Conservation (phyloP, 2,329 filamentous ascomycete species). For the Pleurostoma richardsiae region DNA sequence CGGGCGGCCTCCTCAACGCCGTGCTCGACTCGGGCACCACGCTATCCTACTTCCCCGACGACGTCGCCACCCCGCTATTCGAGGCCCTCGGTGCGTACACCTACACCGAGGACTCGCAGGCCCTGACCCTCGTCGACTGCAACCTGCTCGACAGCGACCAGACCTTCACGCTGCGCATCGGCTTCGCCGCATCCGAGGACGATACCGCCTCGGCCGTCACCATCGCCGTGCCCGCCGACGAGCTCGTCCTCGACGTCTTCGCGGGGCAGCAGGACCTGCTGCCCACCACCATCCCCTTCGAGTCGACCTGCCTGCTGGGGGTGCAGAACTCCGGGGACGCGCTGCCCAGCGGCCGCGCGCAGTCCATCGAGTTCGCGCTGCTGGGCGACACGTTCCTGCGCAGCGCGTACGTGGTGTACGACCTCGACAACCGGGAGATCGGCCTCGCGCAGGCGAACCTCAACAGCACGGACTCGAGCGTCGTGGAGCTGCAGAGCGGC, state of each 20-base stretch:
- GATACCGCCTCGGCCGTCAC: constrained; percentile 19
- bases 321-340: constrained; percentile 33
- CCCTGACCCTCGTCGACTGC: constrained; percentile 35
- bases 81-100: constrained; percentile 30
- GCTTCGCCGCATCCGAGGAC: constrained; percentile 23
- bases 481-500: constrained; percentile 38
- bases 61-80: constrained; percentile 34
- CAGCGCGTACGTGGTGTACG: constrained; percentile 50
- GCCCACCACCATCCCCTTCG: constrained; percentile 28
- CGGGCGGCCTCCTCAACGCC: constrained; percentile 33
- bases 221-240: constrained; percentile 24
- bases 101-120: constrained; percentile 23
- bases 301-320: constrained; percentile 48
- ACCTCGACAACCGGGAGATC: constrained; percentile 44
- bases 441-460: constrained; percentile 48
- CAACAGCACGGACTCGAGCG: constrained; percentile 34
- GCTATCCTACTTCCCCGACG: constrained; percentile 56
- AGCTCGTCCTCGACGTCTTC: constrained; percentile 34
- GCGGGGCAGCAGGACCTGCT: constrained; percentile 16
- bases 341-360: constrained; percentile 4
- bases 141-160: constrained; percentile 25
- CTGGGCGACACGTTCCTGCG: constrained; percentile 43
- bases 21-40: constrained; percentile 66
- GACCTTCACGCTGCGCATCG: constrained; percentile 35
- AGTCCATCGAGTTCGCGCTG: constrained; percentile 20